Base-by-base conservation (phyloP, 495 filamentous ascomycete species). In the Barbatosphaeria neglecta region DNA sequence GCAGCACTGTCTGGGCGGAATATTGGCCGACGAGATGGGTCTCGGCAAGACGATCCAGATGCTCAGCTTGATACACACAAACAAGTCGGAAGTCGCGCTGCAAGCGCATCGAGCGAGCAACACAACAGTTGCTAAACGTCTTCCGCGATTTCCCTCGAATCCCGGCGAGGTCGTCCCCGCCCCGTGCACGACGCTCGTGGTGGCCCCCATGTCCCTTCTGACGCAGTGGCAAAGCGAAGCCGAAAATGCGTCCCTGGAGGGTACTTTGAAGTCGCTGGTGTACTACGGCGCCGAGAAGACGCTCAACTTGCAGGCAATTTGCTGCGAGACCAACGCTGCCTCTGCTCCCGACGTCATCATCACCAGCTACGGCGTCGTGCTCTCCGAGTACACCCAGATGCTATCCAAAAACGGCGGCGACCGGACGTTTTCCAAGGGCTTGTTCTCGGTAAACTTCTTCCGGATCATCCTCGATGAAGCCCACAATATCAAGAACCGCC, bases 21-120 rank as follows among this genome's bases (percentile, higher is more conserved):
- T 98, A 41, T 69, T 98, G 42, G 92, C 92, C 23, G 92, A 98
- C 59, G 90, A 88, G 68, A 90, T 84, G 84, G 74, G 68, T n/a
- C 68, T 96, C 13, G 90, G 92, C 10, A 96, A 98, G 62, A 95
- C 90, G 0, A 96, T 98, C 45, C 90, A 98, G 60, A 97, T 96
- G 90, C 74, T 98, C 19, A 88, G 86, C 64, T 68, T 98, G 33
- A 77, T 98, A 28, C 92, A 98, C 61, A 77, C 87, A 0, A 82
- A 96, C 62, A 78, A 74, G 51, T 86, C 86, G 28, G 68, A 80
- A 6, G 52, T 68, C 7, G 70, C 73, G 6, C 54, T 58, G 0
- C 41, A 53, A 22, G 89, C 92, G 11, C 85, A 87, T 48, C 80
- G 75, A 45, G 23, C 43, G 6, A 42, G 41, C 45, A 24, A 23